phyloP scores from a whole-genome alignment of 441 rosid genomes.

The Metrosideros polymorpha region DNA sequence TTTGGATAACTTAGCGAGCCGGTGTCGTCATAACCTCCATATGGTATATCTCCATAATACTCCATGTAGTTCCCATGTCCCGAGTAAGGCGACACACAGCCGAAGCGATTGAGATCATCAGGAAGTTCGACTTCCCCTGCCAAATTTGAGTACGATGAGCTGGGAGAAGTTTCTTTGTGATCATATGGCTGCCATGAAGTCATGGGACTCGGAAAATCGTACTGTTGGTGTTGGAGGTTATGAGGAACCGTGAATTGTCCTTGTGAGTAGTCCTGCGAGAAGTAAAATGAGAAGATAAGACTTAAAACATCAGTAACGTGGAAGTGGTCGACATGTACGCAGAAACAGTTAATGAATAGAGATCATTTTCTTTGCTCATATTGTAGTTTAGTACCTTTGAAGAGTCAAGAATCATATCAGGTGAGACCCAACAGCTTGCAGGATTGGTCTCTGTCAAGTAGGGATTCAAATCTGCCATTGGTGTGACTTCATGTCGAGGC shows the following conservation, averaged over 20 bases:
- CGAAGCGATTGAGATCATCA: not conserved
- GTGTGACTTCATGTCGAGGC: not conserved
- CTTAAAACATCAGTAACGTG: not conserved
- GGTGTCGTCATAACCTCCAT: not conserved
- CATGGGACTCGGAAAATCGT: not conserved
- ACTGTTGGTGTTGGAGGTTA: not conserved
- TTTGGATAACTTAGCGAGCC: not conserved
- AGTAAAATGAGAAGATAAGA: not conserved
- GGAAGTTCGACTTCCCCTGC: not conserved
- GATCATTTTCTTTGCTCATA: not conserved
- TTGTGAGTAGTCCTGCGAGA: not conserved
- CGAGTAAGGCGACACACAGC: not conserved
- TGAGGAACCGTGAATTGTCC: not conserved
- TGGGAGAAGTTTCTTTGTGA: not conserved
- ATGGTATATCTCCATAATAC: not conserved
- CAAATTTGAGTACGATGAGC: slow-evolving; percentile 4
- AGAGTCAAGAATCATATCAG: slow-evolving; percentile 9
- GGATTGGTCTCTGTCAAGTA: not conserved
- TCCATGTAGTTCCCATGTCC: not conserved
- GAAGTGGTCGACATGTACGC: not conserved
- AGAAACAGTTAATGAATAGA: not conserved
- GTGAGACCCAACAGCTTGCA: slow-evolving; percentile 2
- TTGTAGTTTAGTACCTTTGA: slow-evolving; percentile 1
- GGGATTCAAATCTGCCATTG: not conserved
- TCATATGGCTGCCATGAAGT: slow-evolving; percentile 1